Evolutionary conservation across 2,329 filamentous ascomycete genomes (phyloP), one percentile per base, ranked within the genome.

Genomic region (Botryotinia globosa): DNA sequence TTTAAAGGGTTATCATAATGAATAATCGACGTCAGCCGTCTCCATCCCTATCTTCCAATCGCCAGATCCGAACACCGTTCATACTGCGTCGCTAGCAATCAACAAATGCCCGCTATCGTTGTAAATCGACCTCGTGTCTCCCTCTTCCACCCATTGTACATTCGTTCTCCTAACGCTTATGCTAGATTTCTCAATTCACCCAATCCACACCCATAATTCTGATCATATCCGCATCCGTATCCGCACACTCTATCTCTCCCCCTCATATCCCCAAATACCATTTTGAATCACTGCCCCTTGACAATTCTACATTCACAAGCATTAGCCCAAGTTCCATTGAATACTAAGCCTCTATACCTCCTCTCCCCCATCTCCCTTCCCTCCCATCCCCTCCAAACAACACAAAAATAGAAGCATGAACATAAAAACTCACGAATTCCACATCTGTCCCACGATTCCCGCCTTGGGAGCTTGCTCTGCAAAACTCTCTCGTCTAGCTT

Each of bases 401-500:
- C 51, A 29, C 25, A 29, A 18, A 6, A 14, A 3, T n/a, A 51
- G 3, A n/a, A 54, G 4, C 7, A 29, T n/a, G 16, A 54, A 10
- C 7, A 29, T n/a, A n/a, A 54, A 63, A 37, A 76, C 77, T 45
- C 73, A 81, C 80, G 78, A 79, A 66, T 80, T 74, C 80, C 80
- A 81, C 77, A 80, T 77, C 73, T 77, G 76, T 0, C 79, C 80
- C 59, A 81, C 65, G 65, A 83, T 79, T 0, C 83, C 83, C 0
- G 78, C 77, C 42, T 80, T 76, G 14, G 81, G 78, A 69, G 79
- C 77, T 80, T 85, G 83, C n/a, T 86, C 84, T 68, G 80, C 80
- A 78, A 83, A 86, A 74, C 82, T 85, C 34, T 81, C 77, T 48
- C 83, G 78, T 63, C 85, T 79, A 3, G 79, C 80, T 10, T 78